Evolutionary conservation across 2,329 filamentous ascomycete genomes (phyloP), one percentile per base, ranked within the genome.

Genomic region (Coleophoma crateriformis): DNA sequence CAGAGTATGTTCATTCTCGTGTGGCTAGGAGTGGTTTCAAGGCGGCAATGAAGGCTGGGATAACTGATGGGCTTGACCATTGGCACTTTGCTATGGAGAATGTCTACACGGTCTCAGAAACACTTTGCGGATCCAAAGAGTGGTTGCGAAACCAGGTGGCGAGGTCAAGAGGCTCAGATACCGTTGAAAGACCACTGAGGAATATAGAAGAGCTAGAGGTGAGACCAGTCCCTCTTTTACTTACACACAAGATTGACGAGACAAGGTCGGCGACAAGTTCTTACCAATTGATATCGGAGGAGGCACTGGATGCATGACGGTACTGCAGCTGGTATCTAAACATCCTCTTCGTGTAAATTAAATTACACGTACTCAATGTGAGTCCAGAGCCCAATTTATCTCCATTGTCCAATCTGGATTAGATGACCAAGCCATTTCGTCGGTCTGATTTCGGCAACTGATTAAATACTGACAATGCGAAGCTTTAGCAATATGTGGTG

Each of bases 51-150:
- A 54, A 52, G 15, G 51, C 49, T 3, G 15, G 54, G 8, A 20
- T 42, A 7, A 14, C 15, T 13, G 33, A 56, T 19, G 19, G 17
- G 19, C 45, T 53, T n/a, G 7, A 37, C n/a, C 47, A 32, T 15
- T 42, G 49, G 32, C 20, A 14, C 2, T 56, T 56, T 33, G 54
- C 42, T 7, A 46, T 56, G 7, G 45, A 54, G 37, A 46, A 56
- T 45, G 51, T 56, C 32, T 55, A 52, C 38, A 55, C 53, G 7
- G 38, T 52, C 11, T 55, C 53, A 1, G 53, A 55, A 34, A 55
- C 53, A 1, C 27, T 55, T 3, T 52, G 46, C 33, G 53, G 53
- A 4, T 46, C 50, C 7, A 53, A 49, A 46, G 50, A 52, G 44
- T 55, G 53, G 53, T 46, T 55, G 22, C 38, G 48, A 13, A 46